Conservation (phyloP, 345 rosid genomes). For the Boechera divaricarpa region DNA sequence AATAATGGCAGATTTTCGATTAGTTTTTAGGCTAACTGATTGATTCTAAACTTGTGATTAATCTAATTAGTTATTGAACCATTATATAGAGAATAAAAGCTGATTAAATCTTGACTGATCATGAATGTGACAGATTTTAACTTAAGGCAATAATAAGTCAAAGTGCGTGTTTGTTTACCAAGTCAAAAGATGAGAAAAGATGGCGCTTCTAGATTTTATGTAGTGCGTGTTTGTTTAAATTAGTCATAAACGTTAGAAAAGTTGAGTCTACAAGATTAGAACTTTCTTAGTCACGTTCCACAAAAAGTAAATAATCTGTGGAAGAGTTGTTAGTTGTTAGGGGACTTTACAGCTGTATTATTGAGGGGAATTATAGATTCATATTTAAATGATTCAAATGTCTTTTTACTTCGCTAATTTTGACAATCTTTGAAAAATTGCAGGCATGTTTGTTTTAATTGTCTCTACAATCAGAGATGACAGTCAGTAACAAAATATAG, state of each 20-base stretch:
- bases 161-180: conserved; percentile 26
- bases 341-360: conserved; percentile 12
- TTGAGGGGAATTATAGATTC: neutral
- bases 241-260: neutral
- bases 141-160: neutral
- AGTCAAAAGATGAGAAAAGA: conserved; percentile 35
- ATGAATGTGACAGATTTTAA: neutral
- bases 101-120: neutral
- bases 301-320: neutral
- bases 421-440: too few species aligned
- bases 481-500: too few species aligned
- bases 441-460: too few species aligned
- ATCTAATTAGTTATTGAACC: neutral
- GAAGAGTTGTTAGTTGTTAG: conserved; percentile 20
- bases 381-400: too few species aligned
- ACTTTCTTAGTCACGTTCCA: neutral
- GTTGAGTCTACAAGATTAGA: neutral
- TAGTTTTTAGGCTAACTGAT: neutral
- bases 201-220: conserved; percentile 23
- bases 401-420: too few species aligned
- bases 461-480: too few species aligned
- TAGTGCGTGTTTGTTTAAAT: neutral
- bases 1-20: neutral
- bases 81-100: conserved; percentile 27
- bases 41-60: conserved; percentile 23